phyloP scores from a whole-genome alignment of 306 rosid species.

The Cucumis sativus region DNA sequence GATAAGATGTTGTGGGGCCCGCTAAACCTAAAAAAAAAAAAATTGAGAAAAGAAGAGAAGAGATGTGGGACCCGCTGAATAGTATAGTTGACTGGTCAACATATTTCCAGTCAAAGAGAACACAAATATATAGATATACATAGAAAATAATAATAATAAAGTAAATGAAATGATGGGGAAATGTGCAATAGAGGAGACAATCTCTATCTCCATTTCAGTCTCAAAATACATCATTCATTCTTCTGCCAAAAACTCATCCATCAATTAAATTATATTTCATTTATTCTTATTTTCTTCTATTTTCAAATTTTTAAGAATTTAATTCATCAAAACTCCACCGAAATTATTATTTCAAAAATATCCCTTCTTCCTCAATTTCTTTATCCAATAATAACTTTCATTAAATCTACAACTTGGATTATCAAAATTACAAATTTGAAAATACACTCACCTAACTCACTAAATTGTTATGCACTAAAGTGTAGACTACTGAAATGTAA shows the following conservation, averaged over 20 bases:
- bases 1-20: constrained; percentile 2
- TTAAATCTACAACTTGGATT: too few species aligned
- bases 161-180: neutral
- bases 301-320: too few species aligned
- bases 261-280: too few species aligned
- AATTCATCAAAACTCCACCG: too few species aligned
- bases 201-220: neutral
- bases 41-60: neutral
- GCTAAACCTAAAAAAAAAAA: neutral
- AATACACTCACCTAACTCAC: too few species aligned
- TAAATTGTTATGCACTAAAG: too few species aligned
- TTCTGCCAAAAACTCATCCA: neutral
- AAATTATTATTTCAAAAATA: too few species aligned
- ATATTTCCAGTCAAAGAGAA: neutral
- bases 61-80: neutral
- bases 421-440: too few species aligned
- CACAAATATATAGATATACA: neutral
- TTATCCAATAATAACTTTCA: too few species aligned
- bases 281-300: too few species aligned
- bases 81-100: constrained; percentile 5
- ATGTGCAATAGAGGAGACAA: constrained; percentile 1
- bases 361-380: too few species aligned
- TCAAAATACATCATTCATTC: neutral
- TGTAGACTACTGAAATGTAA: too few species aligned
- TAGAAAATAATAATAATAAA: neutral